A percentile compares a stretch with the other conserved stretches of the same genome.
These are phyloP conservation scores for Cnidoscolus chayamansa DNA, from an alignment of 441 rosid species.

Conservation along the genomic window DNA sequence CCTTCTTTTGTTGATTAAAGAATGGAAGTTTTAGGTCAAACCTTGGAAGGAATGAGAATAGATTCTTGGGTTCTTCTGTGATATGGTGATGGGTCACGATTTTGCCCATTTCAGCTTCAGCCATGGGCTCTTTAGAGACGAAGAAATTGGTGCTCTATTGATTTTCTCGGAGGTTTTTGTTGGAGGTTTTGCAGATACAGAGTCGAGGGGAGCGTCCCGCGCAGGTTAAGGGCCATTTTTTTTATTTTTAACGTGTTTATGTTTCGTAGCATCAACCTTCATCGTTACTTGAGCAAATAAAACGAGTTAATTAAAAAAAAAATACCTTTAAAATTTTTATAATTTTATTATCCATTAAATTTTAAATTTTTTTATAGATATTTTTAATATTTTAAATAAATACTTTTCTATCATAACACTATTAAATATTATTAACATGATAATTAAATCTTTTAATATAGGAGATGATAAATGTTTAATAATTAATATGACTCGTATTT, in stretches of 20 bases:
- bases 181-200: slow-evolving; percentile 4
- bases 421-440: no score
- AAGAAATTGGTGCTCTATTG: background rate
- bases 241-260: background rate
- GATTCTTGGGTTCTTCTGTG: slow-evolving; percentile 16
- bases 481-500: no score
- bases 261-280: no score
- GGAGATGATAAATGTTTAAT: no score
- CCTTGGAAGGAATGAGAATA: slow-evolving; percentile 34
- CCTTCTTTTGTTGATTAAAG: slow-evolving; percentile 22
- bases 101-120: slow-evolving; percentile 13
- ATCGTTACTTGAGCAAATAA: no score
- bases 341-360: no score
- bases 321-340: no score
- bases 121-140: slow-evolving; percentile 15
- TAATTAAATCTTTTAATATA: no score
- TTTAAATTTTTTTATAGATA: no score
- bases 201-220: background rate
- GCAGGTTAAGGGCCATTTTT: background rate
- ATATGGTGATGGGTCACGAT: slow-evolving; percentile 11
- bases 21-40: slow-evolving; percentile 45
- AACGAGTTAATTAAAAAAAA: no score
- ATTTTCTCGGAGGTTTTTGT: background rate
- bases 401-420: no score
- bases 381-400: no score